Base-by-base conservation (phyloP, 805 yeast species). In the Metschnikowia cerradonensis region DNA sequence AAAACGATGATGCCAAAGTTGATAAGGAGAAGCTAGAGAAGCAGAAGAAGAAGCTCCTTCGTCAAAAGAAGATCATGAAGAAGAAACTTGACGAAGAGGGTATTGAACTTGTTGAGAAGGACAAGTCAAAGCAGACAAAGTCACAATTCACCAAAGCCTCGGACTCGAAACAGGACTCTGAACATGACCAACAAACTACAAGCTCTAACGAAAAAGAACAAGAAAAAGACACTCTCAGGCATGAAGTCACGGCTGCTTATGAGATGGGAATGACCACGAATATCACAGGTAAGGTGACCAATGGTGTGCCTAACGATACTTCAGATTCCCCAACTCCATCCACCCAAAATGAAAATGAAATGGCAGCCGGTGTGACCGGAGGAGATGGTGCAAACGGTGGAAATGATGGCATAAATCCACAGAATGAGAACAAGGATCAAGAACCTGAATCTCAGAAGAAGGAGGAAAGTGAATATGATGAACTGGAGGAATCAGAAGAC, bases 1-100 rank as follows among this genome's bases (percentile, higher is more conserved):
- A 62, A 31, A 62, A 60, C 41, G 75, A 68, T 6, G 74, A 69
- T 6, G 53, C 60, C 32, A 52, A 57, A 41, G 66, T 60, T 45
- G 55, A 56, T 52, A 66, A 65, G 48, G 60, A 64, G 19, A 61
- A 68, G 47, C 56, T 68, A 26, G 56, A 61, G 57, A 64, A 62
- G 41, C 60, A 67, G 41, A 65, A 64, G 52, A 62, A 60, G 48
- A 58, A 63, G 47, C 57, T 66, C 36, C 53, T 62, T 31, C 61
- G 60, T 40, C 57, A 62, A 49, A 55, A 60, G 32, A 58, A 62
- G 47, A 45, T 53, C 33, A 52, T 49, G 42, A 51, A 52, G 39
- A 54, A 56, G 34, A 54, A 55, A 17, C 48, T 53, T 10, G 43
- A 46, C 8, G 48, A 48, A 13, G 41, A 44, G 33, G 47, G 41